Evolutionary conservation across 305 asterid species (phyloP).

Genomic region (Plantago rigida): DNA sequence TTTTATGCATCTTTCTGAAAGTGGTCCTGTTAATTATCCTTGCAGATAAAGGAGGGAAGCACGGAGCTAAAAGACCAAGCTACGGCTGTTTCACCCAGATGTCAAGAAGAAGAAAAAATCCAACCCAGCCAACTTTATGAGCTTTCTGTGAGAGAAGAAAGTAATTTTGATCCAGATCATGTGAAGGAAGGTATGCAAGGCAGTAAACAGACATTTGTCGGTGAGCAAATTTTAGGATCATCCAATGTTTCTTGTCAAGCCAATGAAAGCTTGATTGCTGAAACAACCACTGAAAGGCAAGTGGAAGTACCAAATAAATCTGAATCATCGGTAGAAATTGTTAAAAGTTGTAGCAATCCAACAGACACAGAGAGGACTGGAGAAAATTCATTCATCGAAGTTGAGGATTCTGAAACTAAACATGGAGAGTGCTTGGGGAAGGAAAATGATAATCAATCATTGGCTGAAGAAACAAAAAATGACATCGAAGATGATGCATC

Average conservation of each 20-base stretch:
- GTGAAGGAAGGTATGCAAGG: constrained; percentile 15
- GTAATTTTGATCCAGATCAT: constrained; percentile 14
- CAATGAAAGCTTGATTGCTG: constrained; percentile 1
- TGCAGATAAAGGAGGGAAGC: constrained; percentile 33
- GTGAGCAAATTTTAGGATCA: constrained; percentile 30
- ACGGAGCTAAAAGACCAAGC: constrained; percentile 22
- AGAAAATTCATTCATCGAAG: constrained; percentile 21
- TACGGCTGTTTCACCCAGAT: constrained; percentile 18
- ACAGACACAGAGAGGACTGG: constrained; percentile 19
- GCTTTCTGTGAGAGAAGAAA: constrained; percentile 19
- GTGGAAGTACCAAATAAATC: constrained; percentile 14
- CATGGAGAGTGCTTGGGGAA: constrained; percentile 24
- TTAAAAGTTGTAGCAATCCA: constrained; percentile 11
- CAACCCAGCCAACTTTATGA: constrained; percentile 25
- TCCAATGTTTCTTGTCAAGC: constrained; percentile 31
- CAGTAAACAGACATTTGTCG: constrained; percentile 26
- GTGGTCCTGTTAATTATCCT: constrained; percentile 6
- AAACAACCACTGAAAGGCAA: not conserved
- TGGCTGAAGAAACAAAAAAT: constrained; percentile 24
- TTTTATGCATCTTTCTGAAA: constrained; percentile 15
- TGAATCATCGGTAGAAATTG: constrained; percentile 5
- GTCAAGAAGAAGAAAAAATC: constrained; percentile 22
- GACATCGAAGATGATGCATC: constrained; percentile 25
- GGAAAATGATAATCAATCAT: constrained; percentile 20
- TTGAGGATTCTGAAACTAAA: constrained; percentile 23